Evolutionary conservation across 805 yeast species (phyloP), one percentile per base, ranked within the genome.

Genomic region (Yarrowia sp.): DNA sequence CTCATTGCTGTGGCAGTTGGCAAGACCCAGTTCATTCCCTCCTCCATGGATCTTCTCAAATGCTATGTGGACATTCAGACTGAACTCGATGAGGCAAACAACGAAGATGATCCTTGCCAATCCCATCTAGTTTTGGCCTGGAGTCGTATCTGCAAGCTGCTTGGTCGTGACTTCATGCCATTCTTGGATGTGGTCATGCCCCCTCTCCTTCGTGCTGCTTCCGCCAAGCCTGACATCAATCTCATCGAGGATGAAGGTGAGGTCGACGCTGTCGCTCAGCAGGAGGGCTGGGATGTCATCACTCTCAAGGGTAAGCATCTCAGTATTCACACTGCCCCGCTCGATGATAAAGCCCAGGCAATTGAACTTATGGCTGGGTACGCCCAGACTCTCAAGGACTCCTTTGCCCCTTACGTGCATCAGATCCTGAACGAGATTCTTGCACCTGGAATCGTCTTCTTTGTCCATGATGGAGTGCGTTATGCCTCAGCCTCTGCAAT

Each of bases 1-100:
- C 82, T 95, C 73, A 92, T 95, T 75, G 98, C 98, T 0, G 81
- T 88, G 53, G 98, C 99, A 15, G 98, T 95, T 36, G 98, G 98
- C 24, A 88, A 88, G 74, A 97, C 92, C 72, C 91, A 89, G 76
- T 94, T 95, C 76, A 78, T 85, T 19, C 87, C 91, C 30, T 89
- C 91, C 73, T 86, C 90, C 58, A 85, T 84, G 70, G 92, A 90
- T 72, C 79, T 94, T 68, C 87, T 92, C 64, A 85, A 86, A 71
- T 79, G 90, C 33, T 87, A 92, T 72, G 90, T 87, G 15, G 79
- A 82, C 33, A 87, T 93, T 70, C 98, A 95, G 79, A 81, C 83
- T 67, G 68, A 72, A 47, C 38, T 61, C 15, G 70, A 72, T 43
- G 74, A 77, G n/a, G 73, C 71, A 49, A 66, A 68, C 64, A 79